Evolutionary conservation across 768 basidiomycete species (phyloP).

Genomic region (Amyloporia xantha): DNA sequence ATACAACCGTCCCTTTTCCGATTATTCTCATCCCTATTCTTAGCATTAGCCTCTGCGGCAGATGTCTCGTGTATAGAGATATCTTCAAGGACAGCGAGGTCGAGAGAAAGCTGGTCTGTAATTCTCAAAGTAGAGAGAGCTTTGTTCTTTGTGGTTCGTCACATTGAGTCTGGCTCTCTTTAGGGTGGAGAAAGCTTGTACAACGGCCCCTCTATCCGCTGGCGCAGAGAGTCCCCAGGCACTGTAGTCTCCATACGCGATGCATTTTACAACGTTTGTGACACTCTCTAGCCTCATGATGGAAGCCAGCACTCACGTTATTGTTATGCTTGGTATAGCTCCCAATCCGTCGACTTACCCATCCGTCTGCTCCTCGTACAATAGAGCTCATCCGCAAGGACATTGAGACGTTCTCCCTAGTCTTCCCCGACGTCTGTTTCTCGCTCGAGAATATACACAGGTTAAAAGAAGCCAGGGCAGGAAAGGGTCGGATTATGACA

Average conservation of each 20-base stretch:
- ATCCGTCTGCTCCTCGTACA: conserved; percentile 51
- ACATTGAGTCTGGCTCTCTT: too few relatives aligned
- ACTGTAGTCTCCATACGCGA: conserved; percentile 83
- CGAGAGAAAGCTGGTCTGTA: conserved; percentile 64
- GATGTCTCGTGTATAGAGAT: conserved; percentile 79
- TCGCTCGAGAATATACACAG: conserved; percentile 51
- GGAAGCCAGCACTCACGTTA: background rate
- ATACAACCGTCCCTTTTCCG: background rate
- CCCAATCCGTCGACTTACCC: conserved; percentile 72
- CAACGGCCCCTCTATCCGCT: conserved; percentile 64
- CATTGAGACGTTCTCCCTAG: conserved; percentile 65
- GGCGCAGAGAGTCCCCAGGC: conserved; percentile 67
- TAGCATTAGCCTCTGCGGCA: conserved; percentile 81
- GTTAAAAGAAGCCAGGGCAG: conserved; percentile 27
- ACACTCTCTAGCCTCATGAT: too few relatives aligned
- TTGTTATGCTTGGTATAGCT: conserved; percentile 51
- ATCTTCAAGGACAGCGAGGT: conserved; percentile 60
- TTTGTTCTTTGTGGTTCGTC: too few relatives aligned
- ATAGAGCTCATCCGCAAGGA: conserved; percentile 65
- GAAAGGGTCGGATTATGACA: conserved; percentile 43
- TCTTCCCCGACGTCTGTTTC: conserved; percentile 67
- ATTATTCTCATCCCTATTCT: background rate
- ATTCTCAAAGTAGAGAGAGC: conserved; percentile 72
- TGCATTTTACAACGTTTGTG: conserved; percentile 79
- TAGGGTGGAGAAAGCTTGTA: conserved; percentile 67